Base-by-base conservation (phyloP, 1,284 basidiomycete species). In the Mycosarcoma mackinlayi region DNA sequence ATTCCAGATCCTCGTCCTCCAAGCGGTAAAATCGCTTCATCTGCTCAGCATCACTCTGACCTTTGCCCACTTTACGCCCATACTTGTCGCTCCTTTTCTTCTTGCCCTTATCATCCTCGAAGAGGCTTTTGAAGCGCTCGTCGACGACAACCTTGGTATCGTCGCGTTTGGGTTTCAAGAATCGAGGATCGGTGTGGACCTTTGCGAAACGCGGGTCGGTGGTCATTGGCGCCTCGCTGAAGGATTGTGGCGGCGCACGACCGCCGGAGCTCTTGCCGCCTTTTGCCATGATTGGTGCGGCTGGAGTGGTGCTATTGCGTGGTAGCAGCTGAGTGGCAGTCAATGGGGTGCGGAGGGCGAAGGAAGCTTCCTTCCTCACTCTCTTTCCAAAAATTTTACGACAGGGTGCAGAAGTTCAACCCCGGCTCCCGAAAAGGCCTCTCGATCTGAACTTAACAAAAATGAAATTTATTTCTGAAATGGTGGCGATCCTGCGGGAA, bases 101-200 rank as follows among this genome's bases (percentile, higher is more conserved):
- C 37, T 50, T 54, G 45, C 59, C 23, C 38, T 71, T 74, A 66
- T 80, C 47, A 49, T 51, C 57, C 27, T 63, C 44, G 27, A 64
- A 47, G 42, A 60, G 51, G 25, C 84, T 83, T 83, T 91, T 92
- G 88, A 98, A 98, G n/a, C 95, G 90, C 14, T 95, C 90, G 83
- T 98, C 95, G 35, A 98, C 88, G 62, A 91, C 88, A 48, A 96
- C 90, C 84, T 94, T 96, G 73, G 89, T 86, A 52, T 89, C 86
- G 45, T 91, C 89, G 82, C 90, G 91, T 79, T 89, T 91, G 0
- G 92, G 91, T 21, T 88, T 87, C 33, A 94, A 87, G 85, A 98
- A 98, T 55, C 95, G 89, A 52, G 95, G 95, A 84, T 98, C 95
- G 27, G 92, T 90, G 82, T 89, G 90, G 50, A 98, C 86, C 57